These are phyloP conservation scores for Basipetospora chlamydospora DNA, from an alignment of 2,329 filamentous ascomycete genomes.

Conservation along the genomic window DNA sequence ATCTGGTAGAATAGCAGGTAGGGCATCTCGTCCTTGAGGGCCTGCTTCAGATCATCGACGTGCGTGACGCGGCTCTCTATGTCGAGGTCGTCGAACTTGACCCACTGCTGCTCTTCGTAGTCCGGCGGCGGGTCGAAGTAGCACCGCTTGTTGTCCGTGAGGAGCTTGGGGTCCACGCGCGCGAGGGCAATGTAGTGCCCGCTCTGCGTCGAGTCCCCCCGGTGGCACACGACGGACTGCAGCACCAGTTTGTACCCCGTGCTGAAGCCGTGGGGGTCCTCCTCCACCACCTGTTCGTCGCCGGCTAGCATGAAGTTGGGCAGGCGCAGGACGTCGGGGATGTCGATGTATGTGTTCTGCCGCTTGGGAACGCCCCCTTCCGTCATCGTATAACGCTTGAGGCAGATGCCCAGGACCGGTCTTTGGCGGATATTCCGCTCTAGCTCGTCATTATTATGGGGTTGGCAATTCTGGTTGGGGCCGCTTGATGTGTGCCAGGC, in stretches of 20 bases:
- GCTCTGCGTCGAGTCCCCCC: constrained; percentile 69
- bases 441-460: constrained; percentile 59
- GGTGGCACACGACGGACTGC: constrained; percentile 85
- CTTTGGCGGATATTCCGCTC: constrained; percentile 76
- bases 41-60: constrained; percentile 63
- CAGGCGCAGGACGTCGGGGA: constrained; percentile 64
- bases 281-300: constrained; percentile 49
- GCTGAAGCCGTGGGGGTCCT: constrained; percentile 48
- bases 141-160: constrained; percentile 44
- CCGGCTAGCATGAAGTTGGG: constrained; percentile 78
- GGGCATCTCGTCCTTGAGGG: constrained; percentile 74
- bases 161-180: constrained; percentile 50
- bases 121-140: constrained; percentile 44
- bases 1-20: constrained; percentile 95
- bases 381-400: constrained; percentile 73
- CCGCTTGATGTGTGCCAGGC: constrained; percentile 52
- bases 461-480: constrained; percentile 39
- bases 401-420: constrained; percentile 80
- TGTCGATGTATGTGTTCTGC: constrained; percentile 76
- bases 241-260: constrained; percentile 89
- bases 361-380: constrained; percentile 53
- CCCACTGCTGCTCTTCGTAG: constrained; percentile 66
- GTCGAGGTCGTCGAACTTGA: constrained; percentile 79
- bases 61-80: constrained; percentile 53
- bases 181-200: constrained; percentile 87